These are phyloP conservation scores for Phytophthora pisi DNA, from an alignment of 352 stramenopile genomes.

Conservation along the genomic window DNA sequence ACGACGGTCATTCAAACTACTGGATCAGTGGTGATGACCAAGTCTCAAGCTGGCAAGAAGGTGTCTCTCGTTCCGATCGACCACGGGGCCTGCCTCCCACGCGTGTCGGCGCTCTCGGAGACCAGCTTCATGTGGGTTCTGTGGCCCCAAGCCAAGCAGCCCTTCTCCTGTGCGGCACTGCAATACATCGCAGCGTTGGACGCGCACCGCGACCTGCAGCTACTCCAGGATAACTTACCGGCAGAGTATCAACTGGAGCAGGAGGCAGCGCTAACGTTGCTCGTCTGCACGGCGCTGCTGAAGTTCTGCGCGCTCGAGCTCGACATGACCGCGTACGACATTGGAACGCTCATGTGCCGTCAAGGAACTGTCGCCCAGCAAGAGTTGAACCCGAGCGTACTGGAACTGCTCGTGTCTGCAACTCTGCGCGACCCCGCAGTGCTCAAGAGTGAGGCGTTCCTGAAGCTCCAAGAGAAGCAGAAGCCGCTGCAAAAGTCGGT, in stretches of 20 bases:
- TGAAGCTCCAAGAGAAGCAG: slow-evolving; percentile 22
- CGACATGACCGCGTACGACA: slow-evolving; percentile 54
- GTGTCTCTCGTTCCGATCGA: slow-evolving; percentile 71
- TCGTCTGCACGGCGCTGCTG: slow-evolving; percentile 55
- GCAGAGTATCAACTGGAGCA: slow-evolving; percentile 34
- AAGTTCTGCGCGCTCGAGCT: slow-evolving; percentile 54
- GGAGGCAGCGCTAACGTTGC: slow-evolving; percentile 54
- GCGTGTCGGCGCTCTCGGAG: slow-evolving; percentile 48
- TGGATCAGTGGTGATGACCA: slow-evolving; percentile 17
- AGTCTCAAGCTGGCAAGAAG: slow-evolving; percentile 21
- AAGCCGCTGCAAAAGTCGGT: slow-evolving; percentile 4
- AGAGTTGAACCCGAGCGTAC: slow-evolving; percentile 37
- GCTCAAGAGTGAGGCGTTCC: slow-evolving; percentile 20
- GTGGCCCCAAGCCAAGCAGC: slow-evolving; percentile 66
- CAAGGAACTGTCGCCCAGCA: slow-evolving; percentile 36
- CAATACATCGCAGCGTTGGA: slow-evolving; percentile 51
- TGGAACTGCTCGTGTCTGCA: slow-evolving; percentile 43
- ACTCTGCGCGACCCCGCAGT: slow-evolving; percentile 15
- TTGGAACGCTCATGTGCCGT: slow-evolving; percentile 65
- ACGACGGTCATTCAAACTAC: slow-evolving; percentile 16
- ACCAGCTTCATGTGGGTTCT: slow-evolving; percentile 74
- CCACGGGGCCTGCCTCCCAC: slow-evolving; percentile 75
- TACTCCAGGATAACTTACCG: slow-evolving; percentile 36
- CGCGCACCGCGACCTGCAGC: slow-evolving; percentile 37
- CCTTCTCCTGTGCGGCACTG: slow-evolving; percentile 40